Base-by-base conservation (phyloP, 2,329 filamentous ascomycete species). In the Erysiphe pulchra region DNA sequence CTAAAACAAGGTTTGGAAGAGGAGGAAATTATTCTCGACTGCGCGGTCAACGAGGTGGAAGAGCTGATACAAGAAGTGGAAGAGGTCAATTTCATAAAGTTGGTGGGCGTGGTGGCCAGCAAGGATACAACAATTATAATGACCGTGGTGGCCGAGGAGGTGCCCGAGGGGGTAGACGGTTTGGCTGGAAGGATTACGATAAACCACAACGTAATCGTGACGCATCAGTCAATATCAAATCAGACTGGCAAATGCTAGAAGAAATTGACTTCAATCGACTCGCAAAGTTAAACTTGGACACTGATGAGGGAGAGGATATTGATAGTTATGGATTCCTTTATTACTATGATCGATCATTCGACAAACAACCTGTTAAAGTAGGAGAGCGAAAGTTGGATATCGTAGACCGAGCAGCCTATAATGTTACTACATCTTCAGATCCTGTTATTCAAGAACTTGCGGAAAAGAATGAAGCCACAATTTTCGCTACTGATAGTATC, bases 181-280 rank as follows among this genome's bases (percentile, higher is more conserved):
- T 94, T 58, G 90, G 90, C 60, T 95, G 90, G 87, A 92, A 90
- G 66, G 90, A 98, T 62, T 93, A 85, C 61, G 90, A 98, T 68
- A 95, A 95, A 76, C 90, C 90, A 49, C 75, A 87, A 62, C 79
- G 90, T 58, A 94, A 92, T 65, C 82, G 90, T 49, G 90, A 98
- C 66, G 81, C 87, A 11, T 93, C 85, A 33, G 83, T 98, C 59
- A 87, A 87, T 66, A 85, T 95, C 64, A 92, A 92, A 65, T 75
- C 86, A 18, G 86, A 94, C 61, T 98, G 90, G 90, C 73, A 76
- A 59, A 73, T 98, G 66, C 69, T 94, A 57, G 90, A 98, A 67
- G 90, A 98, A 71, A 94, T 98, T 61, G 90, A 98, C 64, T 98
- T 92, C 67, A 87, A 84, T 67, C 80, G 90, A 54, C 73, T 98